These are phyloP conservation scores for Panicum miliaceum DNA, from an alignment of 176 grass and related monocot genomes.

Conservation along the genomic window DNA sequence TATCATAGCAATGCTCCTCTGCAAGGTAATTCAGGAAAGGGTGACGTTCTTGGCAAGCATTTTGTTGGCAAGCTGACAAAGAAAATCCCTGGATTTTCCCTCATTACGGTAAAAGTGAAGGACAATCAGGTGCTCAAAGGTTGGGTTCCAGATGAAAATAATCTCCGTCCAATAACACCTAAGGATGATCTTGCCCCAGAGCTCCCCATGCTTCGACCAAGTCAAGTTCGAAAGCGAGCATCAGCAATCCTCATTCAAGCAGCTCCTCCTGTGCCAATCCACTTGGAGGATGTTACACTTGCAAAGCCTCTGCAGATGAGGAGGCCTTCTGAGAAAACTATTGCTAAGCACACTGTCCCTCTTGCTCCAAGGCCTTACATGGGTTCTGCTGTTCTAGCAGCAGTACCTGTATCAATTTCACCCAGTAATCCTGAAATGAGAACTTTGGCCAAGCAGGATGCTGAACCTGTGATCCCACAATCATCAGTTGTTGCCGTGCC, in stretches of 20 bases:
- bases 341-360: conserved; percentile 35
- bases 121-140: conserved; percentile 61
- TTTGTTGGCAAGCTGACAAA: conserved; percentile 55
- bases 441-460: conserved; percentile 28
- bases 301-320: conserved; percentile 66
- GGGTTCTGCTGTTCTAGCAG: conserved; percentile 48
- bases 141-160: conserved; percentile 58
- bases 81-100: conserved; percentile 50
- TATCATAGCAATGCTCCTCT: not conserved
- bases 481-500: conserved; percentile 20
- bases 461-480: conserved; percentile 28
- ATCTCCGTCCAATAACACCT: conserved; percentile 33
- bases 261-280: conserved; percentile 41
- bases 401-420: conserved; percentile 49
- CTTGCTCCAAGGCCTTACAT: conserved; percentile 37
- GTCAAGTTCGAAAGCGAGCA: conserved; percentile 49
- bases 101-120: conserved; percentile 59
- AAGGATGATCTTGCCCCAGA: conserved; percentile 55
- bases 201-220: conserved; percentile 45
- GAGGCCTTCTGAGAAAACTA: conserved; percentile 51
- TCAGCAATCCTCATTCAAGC: conserved; percentile 43
- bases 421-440: conserved; percentile 28
- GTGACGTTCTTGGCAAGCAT: conserved; percentile 50
- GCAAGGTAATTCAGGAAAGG: conserved; percentile 39
- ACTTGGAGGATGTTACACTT: conserved; percentile 56